phyloP scores from a whole-genome alignment of 2,329 filamentous ascomycete species.

The Botrytis medusae region DNA sequence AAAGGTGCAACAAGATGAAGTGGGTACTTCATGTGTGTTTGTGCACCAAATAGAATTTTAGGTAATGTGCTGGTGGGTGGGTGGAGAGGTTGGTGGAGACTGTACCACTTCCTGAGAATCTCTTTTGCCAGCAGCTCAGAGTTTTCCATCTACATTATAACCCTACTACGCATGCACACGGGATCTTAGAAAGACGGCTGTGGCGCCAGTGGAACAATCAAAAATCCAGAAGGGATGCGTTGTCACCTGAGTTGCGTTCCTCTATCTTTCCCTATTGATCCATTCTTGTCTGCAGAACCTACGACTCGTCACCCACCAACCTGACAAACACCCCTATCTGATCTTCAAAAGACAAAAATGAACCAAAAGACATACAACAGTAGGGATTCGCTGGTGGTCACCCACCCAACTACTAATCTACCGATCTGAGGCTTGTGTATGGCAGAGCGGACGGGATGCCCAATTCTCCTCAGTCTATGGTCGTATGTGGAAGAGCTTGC shows the following conservation, averaged over 20 bases:
- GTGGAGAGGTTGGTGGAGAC: background rate
- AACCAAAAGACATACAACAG: background rate
- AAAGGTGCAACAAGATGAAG: background rate
- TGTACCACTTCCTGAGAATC: background rate
- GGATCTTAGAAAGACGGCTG: background rate
- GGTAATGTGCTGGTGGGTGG: background rate
- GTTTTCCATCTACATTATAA: background rate
- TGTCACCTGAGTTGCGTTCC: background rate
- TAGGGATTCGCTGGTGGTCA: constrained; percentile 17
- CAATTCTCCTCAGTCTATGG: constrained; percentile 14
- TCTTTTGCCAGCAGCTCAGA: background rate
- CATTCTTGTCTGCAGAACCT: background rate
- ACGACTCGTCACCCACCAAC: background rate
- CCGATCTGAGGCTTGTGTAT: constrained; percentile 16
- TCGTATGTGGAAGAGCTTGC: rapidly evolving
- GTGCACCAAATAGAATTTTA: background rate
- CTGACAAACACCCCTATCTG: background rate
- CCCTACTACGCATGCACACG: background rate
- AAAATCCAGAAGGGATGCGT: background rate
- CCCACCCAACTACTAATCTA: constrained; percentile 17
- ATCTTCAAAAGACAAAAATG: background rate
- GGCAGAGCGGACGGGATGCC: constrained; percentile 17
- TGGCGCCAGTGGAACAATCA: background rate
- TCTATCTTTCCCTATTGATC: background rate
- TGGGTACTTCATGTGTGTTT: background rate